Base-by-base conservation (phyloP, 371 early-diverging fungal species). In the Mucor ambiguus region DNA sequence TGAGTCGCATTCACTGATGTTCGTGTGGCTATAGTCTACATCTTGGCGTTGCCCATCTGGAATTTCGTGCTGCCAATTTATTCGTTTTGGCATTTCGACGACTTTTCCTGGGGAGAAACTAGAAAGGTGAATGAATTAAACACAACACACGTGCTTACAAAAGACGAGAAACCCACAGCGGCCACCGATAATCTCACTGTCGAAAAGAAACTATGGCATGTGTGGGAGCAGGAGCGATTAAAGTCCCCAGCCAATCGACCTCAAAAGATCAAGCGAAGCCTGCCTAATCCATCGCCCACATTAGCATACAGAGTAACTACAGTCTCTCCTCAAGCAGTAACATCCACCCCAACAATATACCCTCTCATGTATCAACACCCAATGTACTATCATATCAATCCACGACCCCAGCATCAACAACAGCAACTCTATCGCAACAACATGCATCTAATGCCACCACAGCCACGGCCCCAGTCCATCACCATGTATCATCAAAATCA, bases 1-100 rank as follows among this genome's bases (percentile, higher is more conserved):
- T 35, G 37, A 9, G 33, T 9, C 33, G 33, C 49, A 37, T 58
- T n/a, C 10, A 37, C 1, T 37, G 12, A 58, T 30, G 37, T 10
- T 0, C 10, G 28, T 11, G n/a, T 58, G n/a, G 37, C n/a, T 18
- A 44, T 93, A 49, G 81, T 96, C 30, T 98, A 97, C 70, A 79
- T 98, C 22, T 54, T 91, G 59, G 96, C 96, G 10, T 80, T 96
- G 35, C 99, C 99, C 1, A 86, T 99, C 26, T 98, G 97, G 96
- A 94, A 97, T 71, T 91, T 97, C 69, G 83, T 95, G 56, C 81
- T 99, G 32, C 99, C 99, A 0, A 79, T 94, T 2, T 99, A 99
- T 79, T 90, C 97, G 1, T 96, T 92, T 81, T 99, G 99, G 99
- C 96, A 98, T 77, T 97, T 99, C 81, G 99, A 99, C 78, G 98